Evolutionary conservation across 1,139 yeast genomes (phyloP), one percentile per base, ranked within the genome.

Genomic region (Nematodospora anomalae): DNA sequence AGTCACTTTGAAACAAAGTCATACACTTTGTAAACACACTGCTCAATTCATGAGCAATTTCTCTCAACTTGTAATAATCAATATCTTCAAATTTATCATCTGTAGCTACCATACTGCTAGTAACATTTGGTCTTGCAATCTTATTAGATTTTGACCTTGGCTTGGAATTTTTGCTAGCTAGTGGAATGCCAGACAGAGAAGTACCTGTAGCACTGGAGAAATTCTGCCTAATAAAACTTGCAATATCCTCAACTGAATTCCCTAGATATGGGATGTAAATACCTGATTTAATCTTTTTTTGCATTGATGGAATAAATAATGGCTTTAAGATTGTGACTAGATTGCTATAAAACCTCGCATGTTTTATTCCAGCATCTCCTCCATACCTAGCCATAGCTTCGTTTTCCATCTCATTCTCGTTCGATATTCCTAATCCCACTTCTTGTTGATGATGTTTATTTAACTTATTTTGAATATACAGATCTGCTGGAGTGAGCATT

Each of bases 401-500:
- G 24, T 18, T 18, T 18, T 18, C 28, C 15, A 24, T 18, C 28
- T 6, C 30, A 22, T 16, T n/a, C 24, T 11, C 12, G 16, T 15
- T 18, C 16, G 21, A 24, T 9, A 59, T 55, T 0, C 64, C 64
- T 27, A 60, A 38, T 2, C 65, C 65, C 8, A 53, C 30, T 11
- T 60, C 64, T 18, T 35, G 45, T 15, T 27, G 41, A 28, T 41
- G 30, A 30, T 38, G 45, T 30, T 49, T 53, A 31, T 52, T 58
- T 24, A 53, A 38, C 32, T 55, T 56, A 21, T 48, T 49, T 39
- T 51, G 67, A 16, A 69, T 43, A 38, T 55, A 67, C 43, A 67
- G 73, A 37, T 68, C 74, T 0, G 74, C 62, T 0, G 74, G 74
- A 4, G 61, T 46, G 53, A 67, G 50, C 33, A 67, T 45, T 44